A percentile compares a stretch with the other conserved stretches of the same genome.
These are phyloP conservation scores for Colletotrichum eleusines DNA, from an alignment of 2,329 filamentous ascomycete species.

Conservation along the genomic window DNA sequence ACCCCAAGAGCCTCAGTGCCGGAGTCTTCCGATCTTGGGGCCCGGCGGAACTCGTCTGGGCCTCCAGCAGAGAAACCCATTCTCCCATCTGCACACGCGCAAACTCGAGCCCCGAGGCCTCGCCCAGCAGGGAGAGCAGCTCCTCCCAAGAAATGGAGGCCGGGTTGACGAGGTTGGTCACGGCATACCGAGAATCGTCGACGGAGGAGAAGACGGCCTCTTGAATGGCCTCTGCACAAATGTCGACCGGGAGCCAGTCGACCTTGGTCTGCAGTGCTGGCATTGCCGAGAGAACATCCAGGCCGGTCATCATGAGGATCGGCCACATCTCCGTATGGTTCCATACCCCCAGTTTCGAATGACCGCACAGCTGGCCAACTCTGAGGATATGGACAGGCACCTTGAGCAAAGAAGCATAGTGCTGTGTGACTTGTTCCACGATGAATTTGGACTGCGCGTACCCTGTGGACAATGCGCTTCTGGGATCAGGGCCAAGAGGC, in stretches of 20 bases:
- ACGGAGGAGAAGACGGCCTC: not conserved
- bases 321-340: slow-evolving; percentile 36
- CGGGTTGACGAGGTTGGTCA: slow-evolving; percentile 14
- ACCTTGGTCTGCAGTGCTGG: slow-evolving; percentile 9
- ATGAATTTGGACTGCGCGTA: slow-evolving; percentile 36
- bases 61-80: slow-evolving; percentile 21
- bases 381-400: slow-evolving; percentile 6
- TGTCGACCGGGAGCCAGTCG: slow-evolving; percentile 33
- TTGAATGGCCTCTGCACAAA: not conserved
- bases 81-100: slow-evolving; percentile 1
- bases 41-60: too few relatives aligned
- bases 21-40: not conserved
- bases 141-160: not conserved
- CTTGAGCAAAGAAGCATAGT: not conserved
- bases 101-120: not conserved
- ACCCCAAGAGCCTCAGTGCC: slow-evolving; percentile 19
- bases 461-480: slow-evolving; percentile 6
- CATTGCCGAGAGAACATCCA: slow-evolving; percentile 13
- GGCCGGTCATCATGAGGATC: slow-evolving; percentile 23
- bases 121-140: not conserved
- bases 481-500: slow-evolving; percentile 7
- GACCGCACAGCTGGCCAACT: slow-evolving; percentile 31
- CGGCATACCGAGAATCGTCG: not conserved
- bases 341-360: slow-evolving; percentile 3
- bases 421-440: slow-evolving; percentile 19